Evolutionary conservation across 495 filamentous ascomycete species (phyloP).

Genomic region (Xylaria venustula): DNA sequence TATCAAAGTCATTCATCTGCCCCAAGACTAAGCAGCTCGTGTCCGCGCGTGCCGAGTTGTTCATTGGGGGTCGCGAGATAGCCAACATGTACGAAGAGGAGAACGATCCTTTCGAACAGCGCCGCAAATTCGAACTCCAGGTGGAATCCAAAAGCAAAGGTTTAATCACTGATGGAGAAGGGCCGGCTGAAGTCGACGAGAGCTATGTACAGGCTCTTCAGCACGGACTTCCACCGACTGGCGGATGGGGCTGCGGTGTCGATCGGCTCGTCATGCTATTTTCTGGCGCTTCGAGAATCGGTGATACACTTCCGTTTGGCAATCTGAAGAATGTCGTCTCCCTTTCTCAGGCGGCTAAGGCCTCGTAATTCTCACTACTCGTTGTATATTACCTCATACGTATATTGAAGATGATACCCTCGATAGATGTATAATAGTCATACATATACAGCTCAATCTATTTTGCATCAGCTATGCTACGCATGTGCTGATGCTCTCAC

Average conservation of each 20-base stretch:
- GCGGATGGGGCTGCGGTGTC: constrained; percentile 92
- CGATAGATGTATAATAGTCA: background rate
- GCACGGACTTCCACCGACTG: constrained; percentile 87
- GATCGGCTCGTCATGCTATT: constrained; percentile 91
- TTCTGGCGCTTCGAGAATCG: constrained; percentile 69
- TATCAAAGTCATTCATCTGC: constrained; percentile 78
- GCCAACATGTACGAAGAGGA: constrained; percentile 98
- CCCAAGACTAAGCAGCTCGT: constrained; percentile 60
- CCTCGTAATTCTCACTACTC: background rate
- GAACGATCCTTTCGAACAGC: constrained; percentile 85
- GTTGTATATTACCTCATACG: background rate
- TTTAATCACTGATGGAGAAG: constrained; percentile 12
- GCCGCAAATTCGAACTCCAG: constrained; percentile 71
- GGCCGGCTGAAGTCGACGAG: constrained; percentile 63
- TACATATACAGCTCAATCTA: too few species aligned
- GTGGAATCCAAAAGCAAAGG: constrained; percentile 37
- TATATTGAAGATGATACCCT: constrained; percentile 16
- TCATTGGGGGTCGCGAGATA: constrained; percentile 74
- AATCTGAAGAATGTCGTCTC: constrained; percentile 68
- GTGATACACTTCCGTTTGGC: constrained; percentile 84
- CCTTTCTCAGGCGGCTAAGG: constrained; percentile 24
- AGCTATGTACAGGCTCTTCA: constrained; percentile 79
- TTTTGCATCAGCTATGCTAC: too few species aligned
- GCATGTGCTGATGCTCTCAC: too few species aligned
- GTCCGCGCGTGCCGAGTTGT: constrained; percentile 84